Base-by-base conservation (phyloP, 371 early-diverging fungal species). In the Mortierella sp. region DNA sequence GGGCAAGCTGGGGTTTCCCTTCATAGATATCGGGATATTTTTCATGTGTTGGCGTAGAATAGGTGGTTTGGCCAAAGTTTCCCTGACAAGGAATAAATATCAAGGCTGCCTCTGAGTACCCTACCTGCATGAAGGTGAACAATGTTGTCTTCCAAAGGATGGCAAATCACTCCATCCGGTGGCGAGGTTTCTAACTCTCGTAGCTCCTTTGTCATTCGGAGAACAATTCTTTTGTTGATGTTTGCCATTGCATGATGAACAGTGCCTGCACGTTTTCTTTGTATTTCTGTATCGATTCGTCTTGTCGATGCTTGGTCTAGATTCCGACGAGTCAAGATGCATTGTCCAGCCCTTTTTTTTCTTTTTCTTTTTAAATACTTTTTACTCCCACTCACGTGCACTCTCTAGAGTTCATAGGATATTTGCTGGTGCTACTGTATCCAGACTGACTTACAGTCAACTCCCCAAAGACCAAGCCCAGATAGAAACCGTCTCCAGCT, bases 111-210 rank as follows among this genome's bases (percentile, higher is more conserved):
- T 12, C n/a, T n/a, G n/a, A n/a, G n/a, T n/a, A n/a, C 29, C 53
- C 1, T 72, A 72, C 80, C 80, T 28, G 80, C 80, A 4, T 70
- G 69, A 23, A 79, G 51, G 60, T 73, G 80, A 16, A 69, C 48
- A 21, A 79, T 72, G 52, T 62, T 72, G 67, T 79, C 80, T 43
- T 79, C 61, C 43, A 73, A 18, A 19, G 80, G 80, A 47, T 72
- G 66, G 25, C 80, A 79, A 25, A 72, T 60, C 14, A 65, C 62
- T 5, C 80, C 80, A 2, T 50, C 52, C 0, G 73, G 73, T 7
- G 73, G 70, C 12, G 69, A 62, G 12, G 7, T 25, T 44, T 79
- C 73, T 50, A 79, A 37, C 50, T 69, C 73, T 25, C 23, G 53
- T 53, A 76, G 72, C 47, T 76, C 77, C 57, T 65, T 76, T 11